Evolutionary conservation across 75 land plant species (phyloP).

Genomic region (Picea glauca): DNA sequence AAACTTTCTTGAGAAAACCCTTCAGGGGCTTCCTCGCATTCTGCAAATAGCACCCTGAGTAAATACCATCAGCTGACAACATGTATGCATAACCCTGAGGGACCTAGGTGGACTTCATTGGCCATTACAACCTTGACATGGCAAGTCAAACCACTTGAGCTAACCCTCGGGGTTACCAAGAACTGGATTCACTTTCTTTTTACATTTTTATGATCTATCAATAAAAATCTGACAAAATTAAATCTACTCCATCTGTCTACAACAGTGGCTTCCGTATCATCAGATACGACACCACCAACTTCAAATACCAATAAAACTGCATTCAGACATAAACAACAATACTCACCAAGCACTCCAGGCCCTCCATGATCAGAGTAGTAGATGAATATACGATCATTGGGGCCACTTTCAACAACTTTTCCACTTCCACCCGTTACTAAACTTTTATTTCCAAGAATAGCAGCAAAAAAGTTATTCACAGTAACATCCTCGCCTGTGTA

Average conservation of each 20-base stretch:
- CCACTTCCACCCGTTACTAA: constrained; percentile 75
- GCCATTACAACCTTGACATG: too few relatives aligned
- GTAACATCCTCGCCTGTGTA: constrained; percentile 74
- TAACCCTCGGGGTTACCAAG: too few relatives aligned
- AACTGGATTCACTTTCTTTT: too few relatives aligned
- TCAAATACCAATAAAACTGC: neutral
- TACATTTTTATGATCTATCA: too few relatives aligned
- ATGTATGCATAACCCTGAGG: too few relatives aligned
- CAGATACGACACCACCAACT: neutral
- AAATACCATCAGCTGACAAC: too few relatives aligned
- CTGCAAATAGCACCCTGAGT: too few relatives aligned
- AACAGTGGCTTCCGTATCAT: neutral
- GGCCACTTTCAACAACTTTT: constrained; percentile 87
- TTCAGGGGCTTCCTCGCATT: too few relatives aligned
- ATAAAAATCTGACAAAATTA: neutral
- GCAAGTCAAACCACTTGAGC: too few relatives aligned
- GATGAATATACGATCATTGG: constrained; percentile 78
- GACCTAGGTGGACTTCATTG: too few relatives aligned
- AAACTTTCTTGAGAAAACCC: too few relatives aligned
- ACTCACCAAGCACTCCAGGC: constrained; percentile 84
- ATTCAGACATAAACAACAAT: too few relatives aligned
- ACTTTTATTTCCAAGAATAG: constrained; percentile 73
- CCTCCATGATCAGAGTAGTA: constrained; percentile 89
- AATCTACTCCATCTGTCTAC: neutral
- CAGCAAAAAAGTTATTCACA: constrained; percentile 75